Evolutionary conservation across 2,329 filamentous ascomycete species (phyloP), one percentile per base, ranked within the genome.

Genomic region (Cryphonectria carpinicola): DNA sequence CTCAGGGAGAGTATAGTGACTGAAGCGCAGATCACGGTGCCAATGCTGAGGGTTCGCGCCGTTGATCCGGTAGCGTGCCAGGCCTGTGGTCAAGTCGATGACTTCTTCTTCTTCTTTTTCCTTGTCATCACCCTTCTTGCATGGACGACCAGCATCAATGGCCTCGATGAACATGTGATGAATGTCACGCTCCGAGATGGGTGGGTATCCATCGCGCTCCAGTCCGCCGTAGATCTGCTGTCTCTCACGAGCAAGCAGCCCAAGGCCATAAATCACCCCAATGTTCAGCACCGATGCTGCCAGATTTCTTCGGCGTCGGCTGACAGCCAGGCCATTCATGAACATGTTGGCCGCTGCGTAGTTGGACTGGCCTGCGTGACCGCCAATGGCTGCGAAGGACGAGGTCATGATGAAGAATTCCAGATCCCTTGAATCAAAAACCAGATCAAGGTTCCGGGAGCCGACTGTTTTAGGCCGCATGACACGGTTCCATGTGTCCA

Each of bases 111-210:
- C 37, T 13, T 11, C 37, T 13, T 39, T 13, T 11, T 56, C 64
- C 0, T 72, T 69, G 3, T 65, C 70, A 0, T 1, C 7, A 14
- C 28, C 25, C 3, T 13, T 8, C 11, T 32, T 35, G 14, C 5
- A 28, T 19, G 82, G 81, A 8, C 76, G 78, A 4, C 85, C 84
- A 0, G 81, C 80, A 0, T 79, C 75, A 37, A 88, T 82, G 6
- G 85, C 84, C 74, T 88, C 85, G 11, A 86, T 79, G 71, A 88
- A 85, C 78, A 85, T 82, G 73, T 85, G 82, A 73, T 87, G 84
- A 22, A 87, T 75, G 67, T 87, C 84, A 3, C 80, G 79, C 75
- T 88, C 86, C 2, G 85, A 85, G 17, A 87, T 80, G 49, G 82
- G 82, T 68, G 81, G 82, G 69, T 84, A 84, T 7, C 82, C 82